Percentiles rank a stretch among this genome's conserved stretches.
Conservation (phyloP, 305 asterid species). For the Fraxinus sp. region DNA sequence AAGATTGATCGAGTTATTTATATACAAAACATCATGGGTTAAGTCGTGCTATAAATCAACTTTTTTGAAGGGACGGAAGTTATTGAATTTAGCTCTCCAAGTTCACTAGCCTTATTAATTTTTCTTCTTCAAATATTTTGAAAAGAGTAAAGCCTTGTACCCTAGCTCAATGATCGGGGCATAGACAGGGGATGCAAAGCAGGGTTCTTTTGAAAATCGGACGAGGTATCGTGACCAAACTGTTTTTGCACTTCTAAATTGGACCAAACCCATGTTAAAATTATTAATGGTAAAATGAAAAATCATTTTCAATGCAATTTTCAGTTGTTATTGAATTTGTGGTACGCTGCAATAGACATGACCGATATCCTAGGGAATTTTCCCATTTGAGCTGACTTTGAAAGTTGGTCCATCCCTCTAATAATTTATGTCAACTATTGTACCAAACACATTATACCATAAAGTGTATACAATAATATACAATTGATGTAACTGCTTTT, state of each 20-base stretch:
- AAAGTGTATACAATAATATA: conserved; percentile 15
- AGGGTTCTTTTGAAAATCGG: background rate
- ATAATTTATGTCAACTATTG: conserved; percentile 7
- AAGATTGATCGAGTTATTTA: background rate
- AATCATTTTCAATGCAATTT: background rate
- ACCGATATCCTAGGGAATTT: background rate
- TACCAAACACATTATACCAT: conserved; percentile 17
- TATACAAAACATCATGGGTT: background rate
- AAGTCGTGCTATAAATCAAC: background rate
- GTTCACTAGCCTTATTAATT: background rate
- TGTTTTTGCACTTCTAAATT: background rate
- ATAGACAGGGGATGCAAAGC: no score
- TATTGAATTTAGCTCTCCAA: background rate
- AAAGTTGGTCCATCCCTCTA: conserved; percentile 26
- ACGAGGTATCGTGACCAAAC: background rate
- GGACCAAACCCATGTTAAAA: background rate
- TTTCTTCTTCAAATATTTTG: background rate
- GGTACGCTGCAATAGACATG: background rate
- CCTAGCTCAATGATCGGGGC: no score
- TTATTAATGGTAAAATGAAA: background rate
- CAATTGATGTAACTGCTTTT: conserved; percentile 48
- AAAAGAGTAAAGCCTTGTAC: no score
- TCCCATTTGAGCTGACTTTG: conserved; percentile 27
- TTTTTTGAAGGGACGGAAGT: background rate
- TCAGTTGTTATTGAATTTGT: background rate